Evolutionary conservation across 2,329 filamentous ascomycete species (phyloP), one percentile per base, ranked within the genome.

Genomic region (Penicillium brasilianum): DNA sequence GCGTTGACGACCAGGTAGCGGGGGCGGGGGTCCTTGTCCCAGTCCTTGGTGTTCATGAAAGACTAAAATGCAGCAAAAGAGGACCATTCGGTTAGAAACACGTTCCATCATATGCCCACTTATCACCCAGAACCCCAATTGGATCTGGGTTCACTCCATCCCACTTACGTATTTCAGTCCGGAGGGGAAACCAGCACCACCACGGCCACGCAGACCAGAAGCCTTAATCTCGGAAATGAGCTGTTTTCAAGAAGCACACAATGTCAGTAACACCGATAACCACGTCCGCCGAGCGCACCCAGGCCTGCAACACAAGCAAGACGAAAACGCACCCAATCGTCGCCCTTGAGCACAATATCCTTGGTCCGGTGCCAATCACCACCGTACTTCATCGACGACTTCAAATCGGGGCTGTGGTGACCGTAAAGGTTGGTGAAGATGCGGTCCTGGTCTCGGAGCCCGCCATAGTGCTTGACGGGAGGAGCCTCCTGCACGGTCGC

Each of bases 31-130:
- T 98, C 95, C 83, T 99, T 96, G 74, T 99, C 94, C 95, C 95
- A 99, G 73, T 93, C 95, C 82, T 97, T 97, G 85, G 94, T 93
- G 85, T 99, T 99, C 95, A 99, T 99, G 81, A 99, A 99, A 53
- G 93, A 97, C 93, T 96, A 74, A 66, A 54, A 73, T 72, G 28
- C 41, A 53, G 46, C 34, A 43, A 32, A 28, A 22, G 53, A 57
- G 55, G 56, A 49, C 53, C 46, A 58, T 60, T 59, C 46, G 41
- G 43, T 63, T 57, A 68, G 39, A 66, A 62, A 56, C 34, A 32
- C 18, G 28, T 37, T 34, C 22, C 39, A 25, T 43, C 18, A 20
- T 46, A n/a, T 20, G 28, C 46, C 28, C 20, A 37, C 13, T 22
- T 6, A 50, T 34, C 30, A 16, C 14, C 25, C 34, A 53, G 20